These are phyloP conservation scores for Cytospora schulzeri DNA, from an alignment of 2,329 filamentous ascomycete genomes.

Conservation along the genomic window DNA sequence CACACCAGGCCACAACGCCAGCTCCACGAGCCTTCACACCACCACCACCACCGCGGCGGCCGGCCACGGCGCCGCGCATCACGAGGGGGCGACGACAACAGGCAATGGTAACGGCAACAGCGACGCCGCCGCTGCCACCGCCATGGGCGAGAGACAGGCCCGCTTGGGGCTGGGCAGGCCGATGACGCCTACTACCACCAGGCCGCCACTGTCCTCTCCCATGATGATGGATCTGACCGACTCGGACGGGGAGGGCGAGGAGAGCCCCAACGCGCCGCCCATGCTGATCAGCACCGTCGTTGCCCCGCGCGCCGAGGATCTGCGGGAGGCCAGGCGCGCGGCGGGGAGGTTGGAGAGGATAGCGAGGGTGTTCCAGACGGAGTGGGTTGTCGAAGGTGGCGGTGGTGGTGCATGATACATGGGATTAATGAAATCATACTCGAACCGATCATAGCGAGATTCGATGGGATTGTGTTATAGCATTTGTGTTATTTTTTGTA, in stretches of 20 bases:
- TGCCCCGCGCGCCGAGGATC: constrained; percentile 49
- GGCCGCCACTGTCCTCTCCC: constrained; percentile 5
- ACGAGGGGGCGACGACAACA: not conserved
- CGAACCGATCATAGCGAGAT: not conserved
- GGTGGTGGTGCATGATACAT: not conserved
- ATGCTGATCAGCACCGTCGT: constrained; percentile 59
- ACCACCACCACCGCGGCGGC: not conserved
- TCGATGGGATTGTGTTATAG: not conserved
- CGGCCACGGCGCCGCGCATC: not conserved
- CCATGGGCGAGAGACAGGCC: not conserved
- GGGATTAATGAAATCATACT: not conserved
- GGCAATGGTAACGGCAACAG: not conserved
- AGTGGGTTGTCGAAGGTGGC: constrained; percentile 46
- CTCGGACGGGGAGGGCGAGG: constrained; percentile 23
- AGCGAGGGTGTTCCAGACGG: constrained; percentile 56
- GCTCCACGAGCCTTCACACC: constrained; percentile 15
- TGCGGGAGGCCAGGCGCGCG: constrained; percentile 54
- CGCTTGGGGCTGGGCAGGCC: not conserved
- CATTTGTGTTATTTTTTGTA: not conserved
- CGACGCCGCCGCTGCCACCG: not conserved
- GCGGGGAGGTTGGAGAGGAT: constrained; percentile 56
- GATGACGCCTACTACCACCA: constrained; percentile 7
- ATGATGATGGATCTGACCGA: not conserved
- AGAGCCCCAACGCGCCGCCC: constrained; percentile 44
- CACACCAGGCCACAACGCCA: constrained; percentile 1